These are phyloP conservation scores for Leishmania arabica DNA, from an alignment of 208 protist genomes.

Conservation along the genomic window DNA sequence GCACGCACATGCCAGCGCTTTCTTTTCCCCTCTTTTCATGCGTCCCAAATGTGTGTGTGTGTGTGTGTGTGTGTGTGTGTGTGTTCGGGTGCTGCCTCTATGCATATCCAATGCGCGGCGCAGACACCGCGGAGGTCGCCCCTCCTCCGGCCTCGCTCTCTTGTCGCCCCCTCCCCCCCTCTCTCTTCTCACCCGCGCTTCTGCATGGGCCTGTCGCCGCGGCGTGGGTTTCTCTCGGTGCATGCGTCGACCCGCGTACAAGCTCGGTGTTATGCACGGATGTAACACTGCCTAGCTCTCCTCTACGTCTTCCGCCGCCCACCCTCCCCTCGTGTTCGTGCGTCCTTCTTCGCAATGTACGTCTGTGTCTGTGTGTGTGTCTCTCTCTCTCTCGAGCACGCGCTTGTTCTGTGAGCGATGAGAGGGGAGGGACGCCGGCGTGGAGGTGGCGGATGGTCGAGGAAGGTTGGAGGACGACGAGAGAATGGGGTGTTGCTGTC, in stretches of 20 bases:
- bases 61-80: not conserved
- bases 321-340: not conserved
- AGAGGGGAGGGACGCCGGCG: not conserved
- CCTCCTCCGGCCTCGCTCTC: not conserved
- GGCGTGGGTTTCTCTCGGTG: not conserved
- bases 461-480: not conserved
- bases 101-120: not conserved
- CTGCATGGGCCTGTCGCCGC: not conserved
- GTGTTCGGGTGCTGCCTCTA: not conserved
- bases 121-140: not conserved
- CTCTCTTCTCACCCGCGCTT: not conserved
- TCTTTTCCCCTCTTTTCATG: no score
- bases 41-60: no score
- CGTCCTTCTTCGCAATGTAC: not conserved
- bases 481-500: not conserved
- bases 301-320: not conserved
- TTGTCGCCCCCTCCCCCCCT: not conserved
- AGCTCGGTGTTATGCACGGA: not conserved
- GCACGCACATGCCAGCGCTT: not conserved
- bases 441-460: not conserved
- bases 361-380: not conserved
- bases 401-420: not conserved
- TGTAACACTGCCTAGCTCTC: not conserved
- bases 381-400: not conserved
- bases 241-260: not conserved